Evolutionary conservation across 2,329 filamentous ascomycete genomes (phyloP).

Genomic region (Xylariaceae sp.): DNA sequence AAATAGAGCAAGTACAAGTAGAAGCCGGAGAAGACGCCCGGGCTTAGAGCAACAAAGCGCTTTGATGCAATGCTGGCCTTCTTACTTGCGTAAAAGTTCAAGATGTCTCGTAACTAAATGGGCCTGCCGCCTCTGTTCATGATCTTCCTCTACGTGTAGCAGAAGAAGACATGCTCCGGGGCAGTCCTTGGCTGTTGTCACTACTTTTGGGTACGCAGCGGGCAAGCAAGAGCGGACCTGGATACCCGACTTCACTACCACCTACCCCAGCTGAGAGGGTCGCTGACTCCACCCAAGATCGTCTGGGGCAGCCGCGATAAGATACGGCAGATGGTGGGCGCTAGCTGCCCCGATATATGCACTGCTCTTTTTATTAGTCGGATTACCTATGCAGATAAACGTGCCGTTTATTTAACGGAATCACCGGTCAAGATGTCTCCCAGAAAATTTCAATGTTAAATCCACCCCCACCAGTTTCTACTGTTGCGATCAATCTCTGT

Average conservation of each 20-base stretch:
- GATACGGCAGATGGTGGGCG: neutral
- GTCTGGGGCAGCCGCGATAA: constrained; percentile 2
- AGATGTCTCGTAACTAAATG: neutral
- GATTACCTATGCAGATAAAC: neutral
- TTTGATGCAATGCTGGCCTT: constrained; percentile 2
- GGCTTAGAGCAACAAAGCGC: neutral
- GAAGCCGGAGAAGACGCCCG: too few relatives aligned
- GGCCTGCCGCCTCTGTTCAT: neutral
- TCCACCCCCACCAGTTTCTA: constrained; percentile 6
- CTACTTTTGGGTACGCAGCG: neutral
- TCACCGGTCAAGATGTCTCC: neutral
- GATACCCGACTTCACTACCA: neutral
- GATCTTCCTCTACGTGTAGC: neutral
- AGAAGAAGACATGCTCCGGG: neutral
- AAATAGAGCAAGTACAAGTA: constrained; percentile 1
- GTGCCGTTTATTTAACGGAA: neutral
- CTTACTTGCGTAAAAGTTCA: constrained; percentile 7
- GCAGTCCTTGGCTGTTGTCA: neutral
- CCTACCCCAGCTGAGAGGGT: neutral
- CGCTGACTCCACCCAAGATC: neutral
- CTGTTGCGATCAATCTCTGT: neutral
- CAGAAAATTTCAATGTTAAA: constrained; percentile 17
- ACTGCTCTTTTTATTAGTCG: too few relatives aligned
- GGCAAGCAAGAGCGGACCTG: neutral
- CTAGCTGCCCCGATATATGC: too few relatives aligned